phyloP scores from a whole-genome alignment of 495 filamentous ascomycete species.

The Letharia lupina region DNA sequence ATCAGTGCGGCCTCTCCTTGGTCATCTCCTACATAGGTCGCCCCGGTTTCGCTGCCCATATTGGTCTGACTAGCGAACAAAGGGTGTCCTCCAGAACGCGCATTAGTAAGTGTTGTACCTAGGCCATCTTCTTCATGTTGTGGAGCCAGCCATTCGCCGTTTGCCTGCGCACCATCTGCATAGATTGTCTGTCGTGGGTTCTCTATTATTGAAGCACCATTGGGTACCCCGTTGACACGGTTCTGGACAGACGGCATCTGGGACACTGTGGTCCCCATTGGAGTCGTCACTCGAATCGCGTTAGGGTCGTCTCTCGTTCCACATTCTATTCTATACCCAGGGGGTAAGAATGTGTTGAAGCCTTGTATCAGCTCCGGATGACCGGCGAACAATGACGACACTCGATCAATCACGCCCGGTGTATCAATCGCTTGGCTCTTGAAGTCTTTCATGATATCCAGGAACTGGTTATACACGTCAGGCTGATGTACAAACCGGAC shows the following conservation, averaged over 20 bases:
- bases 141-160: slow-evolving; percentile 21
- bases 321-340: slow-evolving; percentile 96
- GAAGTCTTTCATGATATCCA: slow-evolving; percentile 99
- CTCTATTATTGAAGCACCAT: slow-evolving; percentile 16
- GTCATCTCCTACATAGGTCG: slow-evolving; percentile 38
- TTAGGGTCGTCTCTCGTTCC: slow-evolving; percentile 86
- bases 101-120: slow-evolving; percentile 13
- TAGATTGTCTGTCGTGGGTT: slow-evolving; percentile 22
- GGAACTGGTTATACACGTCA: slow-evolving; percentile 94
- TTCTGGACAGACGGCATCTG: slow-evolving; percentile 27
- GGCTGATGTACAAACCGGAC: slow-evolving; percentile 95
- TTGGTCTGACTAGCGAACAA: slow-evolving; percentile 22
- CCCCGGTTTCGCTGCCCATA: slow-evolving; percentile 14
- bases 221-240: slow-evolving; percentile 16
- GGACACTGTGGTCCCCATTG: slow-evolving; percentile 61
- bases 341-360: slow-evolving; percentile 97
- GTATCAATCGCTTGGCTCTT: slow-evolving; percentile 99
- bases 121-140: slow-evolving; percentile 33
- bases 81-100: slow-evolving; percentile 20
- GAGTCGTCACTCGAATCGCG: slow-evolving; percentile 92
- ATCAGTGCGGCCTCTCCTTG: slow-evolving; percentile 44
- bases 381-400: slow-evolving; percentile 92
- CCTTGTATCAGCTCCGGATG: slow-evolving; percentile 96
- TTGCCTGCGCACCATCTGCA: slow-evolving; percentile 22
- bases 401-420: slow-evolving; percentile 92